A percentile compares a stretch with the other conserved stretches of the same genome.
Conservation (phyloP, 2,329 filamentous ascomycete genomes). For the Ceratocystis huliohia region DNA sequence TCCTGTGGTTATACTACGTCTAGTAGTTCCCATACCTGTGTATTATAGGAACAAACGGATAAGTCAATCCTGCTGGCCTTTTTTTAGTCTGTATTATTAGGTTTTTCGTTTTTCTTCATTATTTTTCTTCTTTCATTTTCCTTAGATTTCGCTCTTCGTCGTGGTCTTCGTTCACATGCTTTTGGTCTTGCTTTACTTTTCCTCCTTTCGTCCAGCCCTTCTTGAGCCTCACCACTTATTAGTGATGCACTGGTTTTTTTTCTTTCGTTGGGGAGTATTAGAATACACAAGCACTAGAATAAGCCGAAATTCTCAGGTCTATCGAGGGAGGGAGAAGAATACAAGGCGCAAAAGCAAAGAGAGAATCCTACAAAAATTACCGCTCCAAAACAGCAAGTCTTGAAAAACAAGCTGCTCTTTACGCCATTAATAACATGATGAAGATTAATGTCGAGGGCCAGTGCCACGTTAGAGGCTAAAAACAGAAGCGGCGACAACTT, state of each 20-base stretch:
- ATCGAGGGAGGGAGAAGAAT: neutral
- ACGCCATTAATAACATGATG: no score
- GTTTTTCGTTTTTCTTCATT: neutral
- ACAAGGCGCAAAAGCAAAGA: neutral
- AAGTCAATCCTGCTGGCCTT: conserved; percentile 7
- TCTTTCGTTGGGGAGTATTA: no score
- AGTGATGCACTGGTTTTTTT: neutral
- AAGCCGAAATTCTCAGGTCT: no score
- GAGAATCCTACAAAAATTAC: neutral
- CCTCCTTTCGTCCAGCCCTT: no score
- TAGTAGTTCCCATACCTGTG: conserved; percentile 1
- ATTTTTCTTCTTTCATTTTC: neutral
- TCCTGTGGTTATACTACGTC: neutral
- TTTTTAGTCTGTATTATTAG: conserved; percentile 1
- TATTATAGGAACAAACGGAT: conserved; percentile 18
- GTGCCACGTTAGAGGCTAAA: no score
- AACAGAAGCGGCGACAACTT: no score
- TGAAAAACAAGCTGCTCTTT: no score
- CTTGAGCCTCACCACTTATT: neutral
- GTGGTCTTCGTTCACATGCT: no score
- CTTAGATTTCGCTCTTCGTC: neutral
- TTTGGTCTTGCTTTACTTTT: no score
- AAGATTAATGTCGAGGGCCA: no score
- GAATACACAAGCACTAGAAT: neutral
- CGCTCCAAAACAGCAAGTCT: no score